Percentiles rank a stretch among this genome's conserved stretches.
Evolutionary conservation across 805 yeast species (phyloP).

Genomic region (Yueomyces sinensis): DNA sequence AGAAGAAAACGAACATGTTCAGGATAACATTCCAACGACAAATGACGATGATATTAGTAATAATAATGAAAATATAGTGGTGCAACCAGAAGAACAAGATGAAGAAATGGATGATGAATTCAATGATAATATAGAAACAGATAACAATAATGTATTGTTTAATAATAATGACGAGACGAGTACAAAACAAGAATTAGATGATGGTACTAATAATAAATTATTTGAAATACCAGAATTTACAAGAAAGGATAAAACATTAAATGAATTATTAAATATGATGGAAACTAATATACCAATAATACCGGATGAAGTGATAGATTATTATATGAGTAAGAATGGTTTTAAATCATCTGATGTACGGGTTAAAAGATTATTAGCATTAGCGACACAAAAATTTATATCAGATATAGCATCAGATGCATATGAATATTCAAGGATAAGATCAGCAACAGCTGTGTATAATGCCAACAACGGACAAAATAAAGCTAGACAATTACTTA

Average conservation of each 20-base stretch:
- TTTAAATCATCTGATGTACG: constrained; percentile 67
- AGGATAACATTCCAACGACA: no score
- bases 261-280: constrained; percentile 78
- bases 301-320: constrained; percentile 93
- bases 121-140: constrained; percentile 18
- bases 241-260: constrained; percentile 66
- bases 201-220: constrained; percentile 15
- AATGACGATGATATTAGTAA: no score
- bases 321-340: constrained; percentile 76
- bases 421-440: constrained; percentile 83
- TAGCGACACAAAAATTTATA: constrained; percentile 92
- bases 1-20: no score
- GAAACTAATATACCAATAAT: constrained; percentile 92
- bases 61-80: no score
- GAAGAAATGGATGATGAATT: constrained; percentile 24
- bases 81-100: constrained; percentile 11
- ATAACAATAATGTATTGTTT: constrained; percentile 1
- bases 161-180: not conserved
- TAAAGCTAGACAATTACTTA: constrained; percentile 63
- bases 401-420: constrained; percentile 95
- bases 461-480: constrained; percentile 77
- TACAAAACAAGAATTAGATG: constrained; percentile 14
- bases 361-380: constrained; percentile 71
- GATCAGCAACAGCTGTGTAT: constrained; percentile 80
- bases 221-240: constrained; percentile 56